Evolutionary conservation across 805 yeast genomes (phyloP).

Genomic region (Millerozyma miso): DNA sequence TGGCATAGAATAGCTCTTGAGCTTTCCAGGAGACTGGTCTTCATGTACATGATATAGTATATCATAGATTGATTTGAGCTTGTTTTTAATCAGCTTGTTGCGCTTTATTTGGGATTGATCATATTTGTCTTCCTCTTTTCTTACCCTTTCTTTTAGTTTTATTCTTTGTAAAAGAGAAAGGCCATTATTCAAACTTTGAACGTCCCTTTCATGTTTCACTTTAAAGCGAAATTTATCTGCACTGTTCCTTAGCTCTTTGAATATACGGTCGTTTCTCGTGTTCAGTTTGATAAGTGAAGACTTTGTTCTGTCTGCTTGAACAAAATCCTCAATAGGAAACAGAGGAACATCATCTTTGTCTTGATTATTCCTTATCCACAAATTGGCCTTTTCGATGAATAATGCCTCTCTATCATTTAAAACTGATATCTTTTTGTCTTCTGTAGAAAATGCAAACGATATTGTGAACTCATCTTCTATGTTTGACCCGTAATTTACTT

Average conservation of each 20-base stretch:
- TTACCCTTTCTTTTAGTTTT: slow-evolving; percentile 28
- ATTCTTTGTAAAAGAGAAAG: slow-evolving; percentile 35
- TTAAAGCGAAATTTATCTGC: slow-evolving; percentile 33
- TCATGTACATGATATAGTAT: slow-evolving; percentile 26
- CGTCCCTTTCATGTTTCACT: slow-evolving; percentile 17
- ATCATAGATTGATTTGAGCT: slow-evolving; percentile 29
- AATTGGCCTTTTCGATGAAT: slow-evolving; percentile 13
- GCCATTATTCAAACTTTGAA: slow-evolving; percentile 19
- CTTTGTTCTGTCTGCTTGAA: background rate
- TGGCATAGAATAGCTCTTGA: slow-evolving; percentile 18
- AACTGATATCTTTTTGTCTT: background rate
- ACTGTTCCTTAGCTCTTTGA: slow-evolving; percentile 26
- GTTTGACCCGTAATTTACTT: background rate
- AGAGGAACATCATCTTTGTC: slow-evolving; percentile 6
- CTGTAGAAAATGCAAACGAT: background rate
- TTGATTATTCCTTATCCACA: slow-evolving; percentile 21
- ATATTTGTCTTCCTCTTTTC: slow-evolving; percentile 9
- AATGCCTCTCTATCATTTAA: background rate
- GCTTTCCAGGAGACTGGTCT: background rate
- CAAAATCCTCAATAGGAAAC: slow-evolving; percentile 2
- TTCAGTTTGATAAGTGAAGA: slow-evolving; percentile 7
- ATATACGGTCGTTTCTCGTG: slow-evolving; percentile 1
- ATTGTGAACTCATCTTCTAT: slow-evolving; percentile 1
- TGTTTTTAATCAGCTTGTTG: slow-evolving; percentile 20
- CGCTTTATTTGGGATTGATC: slow-evolving; percentile 20